Base-by-base conservation (phyloP, 805 yeast species). In the Kuraishia ogatae region DNA sequence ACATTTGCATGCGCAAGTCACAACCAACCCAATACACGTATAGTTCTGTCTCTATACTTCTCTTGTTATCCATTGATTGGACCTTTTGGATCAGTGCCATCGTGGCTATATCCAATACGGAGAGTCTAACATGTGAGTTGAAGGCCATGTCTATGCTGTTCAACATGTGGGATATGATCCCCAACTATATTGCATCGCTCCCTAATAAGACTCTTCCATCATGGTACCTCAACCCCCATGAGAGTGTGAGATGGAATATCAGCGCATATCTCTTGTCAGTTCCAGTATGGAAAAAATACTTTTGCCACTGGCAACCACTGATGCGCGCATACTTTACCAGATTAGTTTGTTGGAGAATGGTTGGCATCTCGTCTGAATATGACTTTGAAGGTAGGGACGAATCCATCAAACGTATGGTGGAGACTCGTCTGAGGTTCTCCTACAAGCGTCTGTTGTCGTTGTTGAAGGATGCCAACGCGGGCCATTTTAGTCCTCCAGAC, bases 221-320 rank as follows among this genome's bases (percentile, higher is more conserved):
- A 19, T 82, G 87, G 87, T 58, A 76, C 3, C 57, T 56, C 1
- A 63, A 73, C 56, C 58, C 62, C 3, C 67, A 66, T 39, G 75
- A 73, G 56, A 71, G 82, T 48, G 64, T 78, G 51, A 74, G 82
- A 57, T 71, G 74, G 61, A 79, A 79, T 60, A 68, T 83, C 53
- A 70, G 81, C 3, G 62, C 68, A 20, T 86, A 86, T 84, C 64
- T 88, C 39, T 68, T 49, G 15, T 49, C 51, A 8, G 35, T 23
- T 8, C 51, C 51, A 19, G 35, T 49, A 39, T 88, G 92, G 85
- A 68, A 68, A 39, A 71, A 74, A 51, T 80, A 79, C 57, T 82
- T 89, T 62, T 78, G 84, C 46, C 96, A 90, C 67, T 90, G 96
- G 89, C 80, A 83, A 62, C 91, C 96, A 2, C 67, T 89, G 19